Conservation (phyloP, 2,329 filamentous ascomycete species). For the Cylindrodendrum hubeiense region DNA sequence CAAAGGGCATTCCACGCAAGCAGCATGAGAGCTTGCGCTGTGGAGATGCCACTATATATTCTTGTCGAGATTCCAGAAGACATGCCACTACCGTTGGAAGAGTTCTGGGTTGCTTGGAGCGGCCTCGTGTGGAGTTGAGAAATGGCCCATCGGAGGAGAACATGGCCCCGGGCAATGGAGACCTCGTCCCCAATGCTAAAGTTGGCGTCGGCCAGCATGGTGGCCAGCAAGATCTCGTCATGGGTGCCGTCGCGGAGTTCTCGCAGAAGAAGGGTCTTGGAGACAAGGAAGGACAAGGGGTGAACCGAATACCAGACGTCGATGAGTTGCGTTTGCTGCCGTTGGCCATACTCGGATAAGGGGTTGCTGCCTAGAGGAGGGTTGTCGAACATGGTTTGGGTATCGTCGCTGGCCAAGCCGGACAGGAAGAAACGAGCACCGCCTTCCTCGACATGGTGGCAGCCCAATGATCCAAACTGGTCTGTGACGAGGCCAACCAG, state of each 20-base stretch:
- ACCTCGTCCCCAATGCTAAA: slow-evolving; percentile 48
- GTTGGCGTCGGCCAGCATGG: slow-evolving; percentile 55
- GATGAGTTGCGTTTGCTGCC: slow-evolving; percentile 52
- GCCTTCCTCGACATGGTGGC: slow-evolving; percentile 43
- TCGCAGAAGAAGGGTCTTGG: slow-evolving; percentile 55
- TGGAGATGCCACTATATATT: slow-evolving; percentile 49
- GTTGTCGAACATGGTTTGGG: slow-evolving; percentile 49
- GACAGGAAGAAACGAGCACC: slow-evolving; percentile 44
- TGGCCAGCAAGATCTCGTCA: slow-evolving; percentile 53
- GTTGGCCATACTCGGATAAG: slow-evolving; percentile 45
- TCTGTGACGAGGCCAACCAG: slow-evolving; percentile 47
- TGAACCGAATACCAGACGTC: slow-evolving; percentile 57
- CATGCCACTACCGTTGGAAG: slow-evolving; percentile 34
- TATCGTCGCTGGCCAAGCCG: slow-evolving; percentile 44
- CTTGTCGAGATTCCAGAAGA: slow-evolving; percentile 48
- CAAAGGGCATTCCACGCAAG: slow-evolving; percentile 54
- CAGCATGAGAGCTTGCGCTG: slow-evolving; percentile 50
- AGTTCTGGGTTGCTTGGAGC: slow-evolving; percentile 31
- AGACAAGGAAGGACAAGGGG: slow-evolving; percentile 54
- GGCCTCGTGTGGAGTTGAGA: slow-evolving; percentile 48
- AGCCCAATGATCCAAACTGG: slow-evolving; percentile 48
- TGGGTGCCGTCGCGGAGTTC: slow-evolving; percentile 54
- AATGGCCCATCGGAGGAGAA: slow-evolving; percentile 50
- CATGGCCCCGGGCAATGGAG: slow-evolving; percentile 45
- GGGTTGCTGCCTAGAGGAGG: slow-evolving; percentile 38